These are phyloP conservation scores for Laguncularia racemosa DNA, from an alignment of 345 rosid genomes.

Conservation along the genomic window DNA sequence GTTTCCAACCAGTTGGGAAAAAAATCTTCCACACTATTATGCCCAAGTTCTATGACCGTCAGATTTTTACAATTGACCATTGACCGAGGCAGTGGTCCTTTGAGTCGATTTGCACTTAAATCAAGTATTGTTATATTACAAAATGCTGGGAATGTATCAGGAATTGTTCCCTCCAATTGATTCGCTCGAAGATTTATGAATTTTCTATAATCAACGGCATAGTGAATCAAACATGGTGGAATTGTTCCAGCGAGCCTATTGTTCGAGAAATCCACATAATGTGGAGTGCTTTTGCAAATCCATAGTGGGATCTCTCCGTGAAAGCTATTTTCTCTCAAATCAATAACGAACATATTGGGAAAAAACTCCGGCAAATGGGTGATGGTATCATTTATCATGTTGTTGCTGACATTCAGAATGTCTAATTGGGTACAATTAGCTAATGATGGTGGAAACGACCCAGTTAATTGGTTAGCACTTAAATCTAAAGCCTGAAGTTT, in stretches of 20 bases:
- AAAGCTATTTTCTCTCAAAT: neutral
- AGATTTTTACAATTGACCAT: slow-evolving; percentile 9
- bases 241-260: slow-evolving; percentile 18
- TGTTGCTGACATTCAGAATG: neutral
- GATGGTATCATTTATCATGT: slow-evolving; percentile 10
- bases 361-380: slow-evolving; percentile 2
- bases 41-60: slow-evolving; percentile 19
- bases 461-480: neutral
- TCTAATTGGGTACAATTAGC: neutral
- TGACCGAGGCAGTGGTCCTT: slow-evolving; percentile 14
- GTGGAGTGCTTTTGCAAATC: slow-evolving; percentile 4
- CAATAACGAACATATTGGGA: neutral
- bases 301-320: slow-evolving; percentile 15
- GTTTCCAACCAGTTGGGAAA: slow-evolving; percentile 24
- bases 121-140: neutral
- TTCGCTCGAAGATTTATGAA: slow-evolving; percentile 13
- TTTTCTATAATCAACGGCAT: neutral
- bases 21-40: slow-evolving; percentile 14
- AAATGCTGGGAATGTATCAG: neutral
- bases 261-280: slow-evolving; percentile 7
- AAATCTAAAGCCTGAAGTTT: neutral
- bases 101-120: slow-evolving; percentile 15
- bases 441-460: slow-evolving; percentile 11
- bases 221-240: slow-evolving; percentile 18
- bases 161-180: slow-evolving; percentile 11